A percentile compares a stretch with the other conserved stretches of the same genome.
These are phyloP conservation scores for Firmiana major DNA, from an alignment of 345 rosid genomes.

Conservation along the genomic window DNA sequence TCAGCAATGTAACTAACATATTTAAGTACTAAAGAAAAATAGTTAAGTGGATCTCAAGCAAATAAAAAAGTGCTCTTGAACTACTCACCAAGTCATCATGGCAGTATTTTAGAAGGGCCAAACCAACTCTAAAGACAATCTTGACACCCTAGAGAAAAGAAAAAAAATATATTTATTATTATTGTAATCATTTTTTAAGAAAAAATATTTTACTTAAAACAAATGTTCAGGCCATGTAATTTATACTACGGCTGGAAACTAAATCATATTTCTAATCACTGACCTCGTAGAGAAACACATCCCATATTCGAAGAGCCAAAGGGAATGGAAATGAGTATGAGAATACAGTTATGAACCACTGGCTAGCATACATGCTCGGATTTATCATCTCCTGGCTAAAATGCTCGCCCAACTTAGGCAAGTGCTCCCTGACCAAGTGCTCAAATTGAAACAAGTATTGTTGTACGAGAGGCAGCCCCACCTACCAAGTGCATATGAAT, in stretches of 20 bases:
- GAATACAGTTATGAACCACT: conserved; percentile 98
- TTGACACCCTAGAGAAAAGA: conserved; percentile 68
- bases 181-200: too few species aligned
- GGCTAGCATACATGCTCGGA: conserved; percentile 99
- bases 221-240: not conserved
- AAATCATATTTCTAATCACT: conserved; percentile 11
- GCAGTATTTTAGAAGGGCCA: conserved; percentile 80
- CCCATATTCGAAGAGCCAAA: conserved; percentile 95
- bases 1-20: not conserved
- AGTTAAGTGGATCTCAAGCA: not conserved
- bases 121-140: conserved; percentile 89
- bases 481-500: conserved; percentile 38
- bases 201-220: not conserved
- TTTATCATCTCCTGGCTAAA: conserved; percentile 85
- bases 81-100: conserved; percentile 84
- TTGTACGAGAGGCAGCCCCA: conserved; percentile 92
- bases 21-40: not conserved
- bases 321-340: conserved; percentile 92
- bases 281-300: conserved; percentile 93
- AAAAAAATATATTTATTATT: not conserved
- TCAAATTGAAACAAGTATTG: conserved; percentile 82
- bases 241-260: not conserved
- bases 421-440: conserved; percentile 60
- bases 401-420: conserved; percentile 94
- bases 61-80: not conserved